Evolutionary conservation across 1,139 yeast genomes (phyloP).

Genomic region (Pichia sorboxylosa): DNA sequence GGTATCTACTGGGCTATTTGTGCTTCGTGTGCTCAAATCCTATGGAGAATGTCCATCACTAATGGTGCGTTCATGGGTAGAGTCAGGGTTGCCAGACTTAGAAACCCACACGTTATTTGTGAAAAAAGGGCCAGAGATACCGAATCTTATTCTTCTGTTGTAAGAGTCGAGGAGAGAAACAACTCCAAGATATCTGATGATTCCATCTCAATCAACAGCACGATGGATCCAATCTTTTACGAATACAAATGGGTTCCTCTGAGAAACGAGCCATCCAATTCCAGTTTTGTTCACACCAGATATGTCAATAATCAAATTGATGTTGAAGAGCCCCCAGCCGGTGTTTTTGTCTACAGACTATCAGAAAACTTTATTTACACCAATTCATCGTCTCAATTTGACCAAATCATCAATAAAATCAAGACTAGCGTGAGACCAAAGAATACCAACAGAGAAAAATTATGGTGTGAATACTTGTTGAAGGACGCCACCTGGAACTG

Average conservation of each 20-base stretch:
- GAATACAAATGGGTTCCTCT: slow-evolving; percentile 70
- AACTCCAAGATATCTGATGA: neutral
- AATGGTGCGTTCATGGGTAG: slow-evolving; percentile 74
- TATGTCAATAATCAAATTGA: slow-evolving; percentile 43
- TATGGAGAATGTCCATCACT: slow-evolving; percentile 70
- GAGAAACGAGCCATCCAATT: slow-evolving; percentile 28
- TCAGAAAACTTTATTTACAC: slow-evolving; percentile 74
- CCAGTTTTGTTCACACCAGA: slow-evolving; percentile 17
- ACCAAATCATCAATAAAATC: slow-evolving; percentile 56
- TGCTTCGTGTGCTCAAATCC: slow-evolving; percentile 65
- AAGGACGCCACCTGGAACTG: slow-evolving; percentile 5
- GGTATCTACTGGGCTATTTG: slow-evolving; percentile 86
- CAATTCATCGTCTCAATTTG: slow-evolving; percentile 65
- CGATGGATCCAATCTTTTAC: neutral
- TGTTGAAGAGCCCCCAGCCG: slow-evolving; percentile 76
- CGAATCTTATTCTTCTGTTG: neutral
- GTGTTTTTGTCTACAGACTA: slow-evolving; percentile 77
- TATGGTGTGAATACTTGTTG: slow-evolving; percentile 59
- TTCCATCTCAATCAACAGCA: neutral
- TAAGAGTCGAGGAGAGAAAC: neutral
- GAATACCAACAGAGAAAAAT: slow-evolving; percentile 56
- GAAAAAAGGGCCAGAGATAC: neutral
- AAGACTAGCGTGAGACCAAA: slow-evolving; percentile 54
- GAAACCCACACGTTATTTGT: slow-evolving; percentile 32
- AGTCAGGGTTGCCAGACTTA: slow-evolving; percentile 53